These are phyloP conservation scores for Capronia epimyces DNA, from an alignment of 2,329 filamentous ascomycete genomes.

Conservation along the genomic window DNA sequence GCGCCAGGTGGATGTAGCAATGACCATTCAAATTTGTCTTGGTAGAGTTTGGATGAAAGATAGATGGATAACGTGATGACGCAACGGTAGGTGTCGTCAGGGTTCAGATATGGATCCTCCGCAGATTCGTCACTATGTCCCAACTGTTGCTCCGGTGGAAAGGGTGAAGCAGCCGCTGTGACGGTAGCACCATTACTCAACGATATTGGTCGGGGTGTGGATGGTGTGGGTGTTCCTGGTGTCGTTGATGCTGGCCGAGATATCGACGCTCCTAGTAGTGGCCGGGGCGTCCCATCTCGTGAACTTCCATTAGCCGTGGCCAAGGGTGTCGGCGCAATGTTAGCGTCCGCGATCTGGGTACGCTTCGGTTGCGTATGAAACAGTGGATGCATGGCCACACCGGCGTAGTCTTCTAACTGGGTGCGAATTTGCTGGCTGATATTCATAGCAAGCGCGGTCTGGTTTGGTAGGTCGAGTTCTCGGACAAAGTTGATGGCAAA, in stretches of 20 bases:
- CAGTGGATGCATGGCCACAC: conserved; percentile 84
- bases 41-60: conserved; percentile 83
- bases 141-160: conserved; percentile 36
- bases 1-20: conserved; percentile 85
- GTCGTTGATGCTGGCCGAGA: conserved; percentile 26
- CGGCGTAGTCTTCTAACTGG: conserved; percentile 92
- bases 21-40: conserved; percentile 97
- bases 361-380: conserved; percentile 59
- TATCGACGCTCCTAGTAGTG: conserved; percentile 28
- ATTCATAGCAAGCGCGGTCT: conserved; percentile 62
- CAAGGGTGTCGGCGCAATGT: conserved; percentile 32
- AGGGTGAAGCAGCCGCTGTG: conserved; percentile 63
- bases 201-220: conserved; percentile 49
- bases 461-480: conserved; percentile 83
- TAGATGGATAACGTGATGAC: conserved; percentile 89
- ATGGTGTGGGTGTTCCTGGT: conserved; percentile 31
- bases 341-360: conserved; percentile 32
- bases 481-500: conserved; percentile 89
- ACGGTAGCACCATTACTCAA: conserved; percentile 44
- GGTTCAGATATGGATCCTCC: conserved; percentile 57
- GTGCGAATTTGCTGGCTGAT: conserved; percentile 93
- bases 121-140: conserved; percentile 10
- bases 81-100: conserved; percentile 91
- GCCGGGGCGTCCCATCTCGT: conserved; percentile 48
- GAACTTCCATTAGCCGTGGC: conserved; percentile 40